These are phyloP conservation scores for Claviceps sp. DNA, from an alignment of 2,329 filamentous ascomycete genomes.

Conservation along the genomic window DNA sequence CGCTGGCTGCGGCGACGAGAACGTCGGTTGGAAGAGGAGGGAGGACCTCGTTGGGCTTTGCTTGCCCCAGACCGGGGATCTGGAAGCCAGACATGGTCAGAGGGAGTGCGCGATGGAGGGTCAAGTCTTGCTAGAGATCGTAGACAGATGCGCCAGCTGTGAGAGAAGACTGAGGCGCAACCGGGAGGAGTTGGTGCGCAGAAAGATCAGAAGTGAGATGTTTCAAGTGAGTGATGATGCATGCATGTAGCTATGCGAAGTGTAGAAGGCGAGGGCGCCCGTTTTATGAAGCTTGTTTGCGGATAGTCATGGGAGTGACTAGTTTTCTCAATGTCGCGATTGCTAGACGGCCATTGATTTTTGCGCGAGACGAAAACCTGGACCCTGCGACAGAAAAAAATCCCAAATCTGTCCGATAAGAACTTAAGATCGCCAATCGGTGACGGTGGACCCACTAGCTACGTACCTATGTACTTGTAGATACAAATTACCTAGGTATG, in stretches of 20 bases:
- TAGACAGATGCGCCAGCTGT: no score
- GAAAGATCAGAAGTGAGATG: no score
- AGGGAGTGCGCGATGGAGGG: background rate
- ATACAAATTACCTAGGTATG: no score
- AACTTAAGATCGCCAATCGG: no score
- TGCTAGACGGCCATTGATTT: no score
- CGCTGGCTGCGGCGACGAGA: conserved; percentile 16
- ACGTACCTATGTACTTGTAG: no score
- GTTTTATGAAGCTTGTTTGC: background rate
- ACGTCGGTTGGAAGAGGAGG: conserved; percentile 24
- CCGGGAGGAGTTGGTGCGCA: no score
- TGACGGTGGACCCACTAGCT: no score
- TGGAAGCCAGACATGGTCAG: conserved; percentile 28
- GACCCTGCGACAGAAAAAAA: background rate
- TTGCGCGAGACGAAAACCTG: background rate
- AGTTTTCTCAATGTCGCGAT: background rate
- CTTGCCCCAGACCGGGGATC: conserved; percentile 29
- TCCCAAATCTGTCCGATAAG: no score
- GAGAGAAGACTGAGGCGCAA: no score
- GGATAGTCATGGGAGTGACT: background rate
- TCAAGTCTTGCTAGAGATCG: no score
- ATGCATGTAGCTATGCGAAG: background rate
- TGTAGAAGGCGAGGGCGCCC: background rate
- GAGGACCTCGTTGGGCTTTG: conserved; percentile 27
- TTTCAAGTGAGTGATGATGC: background rate